Evolutionary conservation across 2,329 filamentous ascomycete genomes (phyloP).

Genomic region (Cladophialophora yegresii): DNA sequence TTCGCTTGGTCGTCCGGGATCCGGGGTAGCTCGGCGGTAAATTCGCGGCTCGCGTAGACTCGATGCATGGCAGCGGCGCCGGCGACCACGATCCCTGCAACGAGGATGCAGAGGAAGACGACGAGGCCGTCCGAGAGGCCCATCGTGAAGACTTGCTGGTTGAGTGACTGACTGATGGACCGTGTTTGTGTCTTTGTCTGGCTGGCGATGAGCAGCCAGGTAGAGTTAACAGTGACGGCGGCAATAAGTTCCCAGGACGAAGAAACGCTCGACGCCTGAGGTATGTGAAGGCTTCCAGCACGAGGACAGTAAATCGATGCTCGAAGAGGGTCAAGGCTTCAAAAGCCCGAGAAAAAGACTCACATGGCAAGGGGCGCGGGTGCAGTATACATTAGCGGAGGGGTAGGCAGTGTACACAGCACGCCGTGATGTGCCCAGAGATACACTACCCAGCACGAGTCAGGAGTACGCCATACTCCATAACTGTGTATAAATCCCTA

Average conservation of each 20-base stretch:
- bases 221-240: neutral
- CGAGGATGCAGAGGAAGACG: slow-evolving; percentile 22
- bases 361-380: too few species aligned
- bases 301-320: too few species aligned
- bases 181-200: neutral
- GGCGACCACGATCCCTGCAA: slow-evolving; percentile 23
- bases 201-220: neutral
- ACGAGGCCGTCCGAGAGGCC: slow-evolving; percentile 22
- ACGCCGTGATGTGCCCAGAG: too few species aligned
- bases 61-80: slow-evolving; percentile 23
- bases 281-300: too few species aligned
- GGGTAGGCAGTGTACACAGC: too few species aligned
- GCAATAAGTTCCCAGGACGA: neutral
- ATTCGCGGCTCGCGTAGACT: slow-evolving; percentile 11
- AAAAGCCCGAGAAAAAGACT: too few species aligned
- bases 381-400: too few species aligned
- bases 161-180: neutral
- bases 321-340: too few species aligned
- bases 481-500: neutral
- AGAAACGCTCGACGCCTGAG: too few species aligned
- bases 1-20: slow-evolving; percentile 16
- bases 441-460: too few species aligned
- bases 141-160: slow-evolving; percentile 9
- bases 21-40: slow-evolving; percentile 5
- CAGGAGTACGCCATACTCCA: neutral